Evolutionary conservation across 2,329 filamentous ascomycete genomes (phyloP).

Genomic region (Curvularia eragrostidis): DNA sequence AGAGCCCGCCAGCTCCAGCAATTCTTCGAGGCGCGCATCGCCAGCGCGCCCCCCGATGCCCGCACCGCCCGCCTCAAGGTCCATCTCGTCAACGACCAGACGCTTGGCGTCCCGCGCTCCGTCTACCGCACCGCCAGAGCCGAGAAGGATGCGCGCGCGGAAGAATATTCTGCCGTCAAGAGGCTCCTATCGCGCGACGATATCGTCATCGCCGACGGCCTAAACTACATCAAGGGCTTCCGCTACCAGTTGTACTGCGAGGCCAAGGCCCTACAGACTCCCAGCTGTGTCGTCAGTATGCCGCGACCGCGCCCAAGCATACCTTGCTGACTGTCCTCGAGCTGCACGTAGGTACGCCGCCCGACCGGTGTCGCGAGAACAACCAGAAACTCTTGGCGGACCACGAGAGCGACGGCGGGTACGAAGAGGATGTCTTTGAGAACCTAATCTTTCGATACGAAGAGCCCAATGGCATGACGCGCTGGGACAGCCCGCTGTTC

Average conservation of each 20-base stretch:
- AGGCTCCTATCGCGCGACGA: conserved; percentile 73
- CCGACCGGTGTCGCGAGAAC: conserved; percentile 63
- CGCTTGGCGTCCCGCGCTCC: conserved; percentile 70
- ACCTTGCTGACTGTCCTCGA: conserved; percentile 49
- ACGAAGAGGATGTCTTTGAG: conserved; percentile 71
- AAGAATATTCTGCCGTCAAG: conserved; percentile 79
- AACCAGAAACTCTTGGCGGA: conserved; percentile 64
- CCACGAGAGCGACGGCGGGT: conserved; percentile 52
- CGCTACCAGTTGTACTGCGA: conserved; percentile 87
- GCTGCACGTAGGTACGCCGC: conserved; percentile 65
- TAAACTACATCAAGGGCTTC: conserved; percentile 92
- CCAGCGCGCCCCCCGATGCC: conserved; percentile 51
- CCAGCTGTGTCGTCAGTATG: conserved; percentile 71
- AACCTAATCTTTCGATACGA: conserved; percentile 84
- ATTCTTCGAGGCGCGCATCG: conserved; percentile 68
- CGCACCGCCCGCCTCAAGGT: conserved; percentile 65
- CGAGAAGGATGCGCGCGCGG: conserved; percentile 82
- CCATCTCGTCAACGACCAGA: conserved; percentile 76
- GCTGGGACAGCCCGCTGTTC: conserved; percentile 86
- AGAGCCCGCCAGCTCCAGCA: conserved; percentile 68
- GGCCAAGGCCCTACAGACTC: conserved; percentile 78
- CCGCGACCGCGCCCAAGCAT: not conserved
- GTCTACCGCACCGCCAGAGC: conserved; percentile 80
- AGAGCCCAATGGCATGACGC: conserved; percentile 82
- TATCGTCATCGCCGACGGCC: conserved; percentile 78